Percentiles rank a stretch among this genome's conserved stretches.
Evolutionary conservation across 2,329 filamentous ascomycete genomes (phyloP).

Genomic region (Rugonectria rugulosa): DNA sequence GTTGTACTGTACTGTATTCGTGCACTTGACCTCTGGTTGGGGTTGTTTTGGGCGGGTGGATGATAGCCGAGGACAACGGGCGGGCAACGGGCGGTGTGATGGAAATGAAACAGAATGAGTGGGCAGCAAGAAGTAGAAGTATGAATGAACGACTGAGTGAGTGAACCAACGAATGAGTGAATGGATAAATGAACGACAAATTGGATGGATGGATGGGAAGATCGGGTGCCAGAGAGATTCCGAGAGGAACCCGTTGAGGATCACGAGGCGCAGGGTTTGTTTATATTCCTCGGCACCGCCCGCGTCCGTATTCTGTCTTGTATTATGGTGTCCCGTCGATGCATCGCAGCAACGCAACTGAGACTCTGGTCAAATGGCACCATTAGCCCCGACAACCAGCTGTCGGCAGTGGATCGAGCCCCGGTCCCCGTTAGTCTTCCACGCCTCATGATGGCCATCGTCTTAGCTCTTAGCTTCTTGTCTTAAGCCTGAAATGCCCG

Average conservation of each 20-base stretch:
- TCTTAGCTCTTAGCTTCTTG: conserved; percentile 13
- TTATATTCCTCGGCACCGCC: conserved; percentile 23
- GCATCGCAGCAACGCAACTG: conserved; percentile 26
- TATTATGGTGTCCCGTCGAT: conserved; percentile 16
- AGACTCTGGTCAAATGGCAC: conserved; percentile 33
- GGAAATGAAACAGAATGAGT: neutral
- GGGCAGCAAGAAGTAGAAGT: neutral
- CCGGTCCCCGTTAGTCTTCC: conserved; percentile 27
- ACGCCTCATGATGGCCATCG: conserved; percentile 13
- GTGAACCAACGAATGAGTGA: neutral
- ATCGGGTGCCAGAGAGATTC: conserved; percentile 12
- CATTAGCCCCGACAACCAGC: conserved; percentile 35
- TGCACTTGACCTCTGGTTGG: neutral
- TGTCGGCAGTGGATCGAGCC: conserved; percentile 28
- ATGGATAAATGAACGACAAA: conserved; percentile 5
- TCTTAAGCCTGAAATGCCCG: conserved; percentile 4
- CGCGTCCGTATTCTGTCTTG: conserved; percentile 15
- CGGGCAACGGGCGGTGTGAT: no score
- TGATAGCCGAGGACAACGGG: neutral
- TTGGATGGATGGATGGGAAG: conserved; percentile 13
- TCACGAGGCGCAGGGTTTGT: conserved; percentile 21
- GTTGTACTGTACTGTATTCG: neutral
- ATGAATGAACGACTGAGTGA: conserved; percentile 1
- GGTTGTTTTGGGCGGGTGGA: neutral
- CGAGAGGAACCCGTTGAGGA: conserved; percentile 11